phyloP scores from a whole-genome alignment of 495 filamentous ascomycete genomes.

The Penicillium tannophilum region DNA sequence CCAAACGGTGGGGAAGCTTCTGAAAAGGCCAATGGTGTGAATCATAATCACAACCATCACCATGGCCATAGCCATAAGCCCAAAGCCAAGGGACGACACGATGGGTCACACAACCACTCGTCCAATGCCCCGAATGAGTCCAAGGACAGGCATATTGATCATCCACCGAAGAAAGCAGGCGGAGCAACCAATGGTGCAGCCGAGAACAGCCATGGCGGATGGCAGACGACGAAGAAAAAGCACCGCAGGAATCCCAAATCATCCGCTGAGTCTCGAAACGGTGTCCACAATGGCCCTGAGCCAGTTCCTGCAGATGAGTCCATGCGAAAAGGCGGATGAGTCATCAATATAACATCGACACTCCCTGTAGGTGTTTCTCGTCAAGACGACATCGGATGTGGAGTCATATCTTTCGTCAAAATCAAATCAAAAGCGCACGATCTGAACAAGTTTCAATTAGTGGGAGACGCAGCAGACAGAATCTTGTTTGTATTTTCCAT shows the following conservation, averaged over 20 bases:
- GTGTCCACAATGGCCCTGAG: not conserved
- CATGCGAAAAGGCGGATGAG: constrained; percentile 7
- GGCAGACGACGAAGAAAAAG: constrained; percentile 8
- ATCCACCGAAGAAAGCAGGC: constrained; percentile 38
- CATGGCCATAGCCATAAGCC: constrained; percentile 22
- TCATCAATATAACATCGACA: not conserved
- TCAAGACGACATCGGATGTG: not conserved
- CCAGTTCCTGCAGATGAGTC: constrained; percentile 3
- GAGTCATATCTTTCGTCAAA: not conserved
- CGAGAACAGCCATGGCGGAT: constrained; percentile 5
- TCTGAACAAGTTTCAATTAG: not conserved
- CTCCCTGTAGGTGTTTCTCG: not conserved
- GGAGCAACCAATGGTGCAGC: constrained; percentile 14
- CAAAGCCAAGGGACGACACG: constrained; percentile 38
- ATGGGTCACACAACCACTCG: constrained; percentile 24
- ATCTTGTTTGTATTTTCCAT: not conserved
- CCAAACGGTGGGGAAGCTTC: constrained; percentile 35
- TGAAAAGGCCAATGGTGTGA: constrained; percentile 42
- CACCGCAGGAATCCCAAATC: not conserved
- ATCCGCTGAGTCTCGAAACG: not conserved
- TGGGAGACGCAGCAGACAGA: not conserved
- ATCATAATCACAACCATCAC: constrained; percentile 15
- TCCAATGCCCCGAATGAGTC: constrained; percentile 24
- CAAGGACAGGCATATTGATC: constrained; percentile 36
- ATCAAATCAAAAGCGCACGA: not conserved